These are phyloP conservation scores for Lachancea meyersii DNA, from an alignment of 805 yeast species.

Conservation along the genomic window DNA sequence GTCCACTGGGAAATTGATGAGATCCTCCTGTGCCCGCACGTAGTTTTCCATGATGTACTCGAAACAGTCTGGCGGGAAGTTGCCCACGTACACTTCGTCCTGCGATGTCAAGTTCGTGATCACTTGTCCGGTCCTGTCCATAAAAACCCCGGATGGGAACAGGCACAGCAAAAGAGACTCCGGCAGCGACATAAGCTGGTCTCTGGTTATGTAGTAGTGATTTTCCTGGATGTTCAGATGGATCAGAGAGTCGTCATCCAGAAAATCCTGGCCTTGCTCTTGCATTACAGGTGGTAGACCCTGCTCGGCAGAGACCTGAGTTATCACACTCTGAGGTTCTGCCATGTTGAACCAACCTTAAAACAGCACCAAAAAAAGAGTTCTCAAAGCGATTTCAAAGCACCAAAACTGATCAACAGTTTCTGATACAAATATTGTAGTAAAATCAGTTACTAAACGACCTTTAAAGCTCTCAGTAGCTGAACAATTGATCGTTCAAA, in stretches of 20 bases:
- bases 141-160: conserved; percentile 85
- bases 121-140: conserved; percentile 69
- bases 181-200: conserved; percentile 85
- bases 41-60: conserved; percentile 73
- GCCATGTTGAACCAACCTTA: neutral
- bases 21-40: conserved; percentile 58
- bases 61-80: conserved; percentile 82
- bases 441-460: neutral
- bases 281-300: conserved; percentile 12
- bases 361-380: neutral
- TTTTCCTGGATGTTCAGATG: conserved; percentile 72
- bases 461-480: neutral
- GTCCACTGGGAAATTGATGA: conserved; percentile 38
- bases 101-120: conserved; percentile 74
- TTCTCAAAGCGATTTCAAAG: neutral
- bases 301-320: conserved; percentile 57
- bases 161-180: conserved; percentile 81
- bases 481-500: neutral
- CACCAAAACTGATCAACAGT: neutral
- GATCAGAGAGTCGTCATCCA: conserved; percentile 50
- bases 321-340: conserved; percentile 43
- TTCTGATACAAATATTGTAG: neutral
- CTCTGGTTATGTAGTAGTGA: conserved; percentile 71
- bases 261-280: conserved; percentile 27
- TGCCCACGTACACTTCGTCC: conserved; percentile 66